phyloP scores from a whole-genome alignment of 768 basidiomycete species.

The Rhodotorula babjevae region DNA sequence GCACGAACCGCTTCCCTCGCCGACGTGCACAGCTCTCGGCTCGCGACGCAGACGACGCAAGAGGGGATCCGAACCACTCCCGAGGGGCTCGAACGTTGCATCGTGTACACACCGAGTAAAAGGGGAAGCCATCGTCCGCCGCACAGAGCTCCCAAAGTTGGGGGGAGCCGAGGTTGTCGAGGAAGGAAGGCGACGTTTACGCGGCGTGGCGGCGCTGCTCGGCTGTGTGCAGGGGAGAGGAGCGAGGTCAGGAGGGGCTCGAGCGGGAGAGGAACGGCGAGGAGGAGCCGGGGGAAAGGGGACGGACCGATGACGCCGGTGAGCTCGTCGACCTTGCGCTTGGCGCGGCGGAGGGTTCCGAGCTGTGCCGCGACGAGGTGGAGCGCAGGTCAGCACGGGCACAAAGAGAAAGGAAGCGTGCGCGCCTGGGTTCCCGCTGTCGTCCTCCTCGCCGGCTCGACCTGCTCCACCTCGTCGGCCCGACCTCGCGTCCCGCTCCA shows the following conservation, averaged over 20 bases:
- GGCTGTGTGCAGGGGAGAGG: background rate
- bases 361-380: slow-evolving; percentile 55
- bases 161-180: no score
- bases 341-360: slow-evolving; percentile 95
- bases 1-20: no score
- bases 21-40: background rate
- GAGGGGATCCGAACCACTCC: background rate
- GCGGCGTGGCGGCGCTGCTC: slow-evolving; percentile 37
- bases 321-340: slow-evolving; percentile 98
- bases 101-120: background rate
- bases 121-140: no score
- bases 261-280: background rate
- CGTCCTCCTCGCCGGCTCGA: background rate
- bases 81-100: background rate
- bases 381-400: background rate
- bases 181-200: slow-evolving; percentile 12
- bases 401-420: background rate
- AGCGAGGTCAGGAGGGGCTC: no score
- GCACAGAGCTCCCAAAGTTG: no score
- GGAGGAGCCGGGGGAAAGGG: no score
- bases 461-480: no score
- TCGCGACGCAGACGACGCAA: background rate
- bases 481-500: background rate
- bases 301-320: slow-evolving; percentile 62
- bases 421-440: background rate